Evolutionary conservation across 371 early-diverging fungal species (phyloP).

Genomic region (Smittium mucronatum): DNA sequence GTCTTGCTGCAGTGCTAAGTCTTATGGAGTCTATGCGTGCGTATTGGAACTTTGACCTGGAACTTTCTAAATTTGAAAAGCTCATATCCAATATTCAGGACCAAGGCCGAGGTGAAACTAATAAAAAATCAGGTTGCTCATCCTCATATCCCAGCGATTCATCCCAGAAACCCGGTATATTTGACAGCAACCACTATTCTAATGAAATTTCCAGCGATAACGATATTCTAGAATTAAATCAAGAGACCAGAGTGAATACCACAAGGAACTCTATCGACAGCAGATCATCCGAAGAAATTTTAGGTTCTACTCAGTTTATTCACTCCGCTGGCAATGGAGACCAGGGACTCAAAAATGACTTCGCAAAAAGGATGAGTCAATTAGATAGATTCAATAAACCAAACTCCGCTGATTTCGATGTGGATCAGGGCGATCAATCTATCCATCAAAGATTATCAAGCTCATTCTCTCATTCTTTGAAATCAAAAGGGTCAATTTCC

Average conservation of each 20-base stretch:
- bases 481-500: not conserved
- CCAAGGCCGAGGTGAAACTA: too few species aligned
- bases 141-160: too few species aligned
- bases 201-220: not conserved
- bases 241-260: not conserved
- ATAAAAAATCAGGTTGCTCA: not conserved
- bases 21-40: not conserved
- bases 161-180: too few species aligned
- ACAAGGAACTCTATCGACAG: not conserved
- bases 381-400: not conserved
- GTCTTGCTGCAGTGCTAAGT: slow-evolving; percentile 2
- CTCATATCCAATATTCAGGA: not conserved
- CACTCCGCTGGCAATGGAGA: not conserved
- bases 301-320: not conserved
- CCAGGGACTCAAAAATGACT: not conserved
- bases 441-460: not conserved
- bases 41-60: not conserved
- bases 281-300: not conserved
- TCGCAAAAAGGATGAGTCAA: not conserved
- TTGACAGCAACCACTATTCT: too few species aligned
- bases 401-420: not conserved
- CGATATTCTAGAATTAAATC: not conserved
- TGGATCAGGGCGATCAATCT: not conserved
- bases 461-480: not conserved
- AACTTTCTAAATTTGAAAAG: slow-evolving; percentile 4